Percentiles rank a stretch among this genome's conserved stretches.
phyloP scores from a whole-genome alignment of 2,329 filamentous ascomycete genomes.

The Trichoderma sp. region DNA sequence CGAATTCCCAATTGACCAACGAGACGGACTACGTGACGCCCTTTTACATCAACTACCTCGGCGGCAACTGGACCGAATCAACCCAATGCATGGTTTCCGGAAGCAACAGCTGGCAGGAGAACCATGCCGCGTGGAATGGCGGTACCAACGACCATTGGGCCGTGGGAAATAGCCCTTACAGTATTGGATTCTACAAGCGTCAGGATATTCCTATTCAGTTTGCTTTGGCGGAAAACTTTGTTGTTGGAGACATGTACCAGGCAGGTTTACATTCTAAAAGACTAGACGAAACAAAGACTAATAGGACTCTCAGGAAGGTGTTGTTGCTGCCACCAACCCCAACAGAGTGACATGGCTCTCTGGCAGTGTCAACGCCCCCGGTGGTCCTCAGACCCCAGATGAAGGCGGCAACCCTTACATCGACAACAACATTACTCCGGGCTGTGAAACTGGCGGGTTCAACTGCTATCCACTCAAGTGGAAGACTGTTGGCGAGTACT shows the following conservation, averaged over 20 bases:
- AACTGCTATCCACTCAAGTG: slow-evolving; percentile 55
- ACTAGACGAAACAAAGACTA: neutral
- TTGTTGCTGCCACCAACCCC: slow-evolving; percentile 52
- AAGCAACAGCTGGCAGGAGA: slow-evolving; percentile 50
- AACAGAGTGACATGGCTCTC: slow-evolving; percentile 52
- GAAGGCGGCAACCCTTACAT: slow-evolving; percentile 46
- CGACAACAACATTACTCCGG: slow-evolving; percentile 49
- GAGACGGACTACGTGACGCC: slow-evolving; percentile 45
- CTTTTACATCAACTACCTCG: slow-evolving; percentile 55
- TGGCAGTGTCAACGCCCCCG: slow-evolving; percentile 51
- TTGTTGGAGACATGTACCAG: slow-evolving; percentile 56
- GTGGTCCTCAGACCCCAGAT: slow-evolving; percentile 39
- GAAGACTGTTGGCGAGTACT: slow-evolving; percentile 51
- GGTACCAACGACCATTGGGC: slow-evolving; percentile 55
- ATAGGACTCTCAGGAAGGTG: slow-evolving; percentile 36
- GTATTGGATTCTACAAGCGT: slow-evolving; percentile 51
- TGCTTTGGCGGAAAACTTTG: slow-evolving; percentile 53
- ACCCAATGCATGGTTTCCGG: slow-evolving; percentile 56
- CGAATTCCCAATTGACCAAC: slow-evolving; percentile 39
- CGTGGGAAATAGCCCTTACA: slow-evolving; percentile 52
- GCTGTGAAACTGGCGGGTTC: slow-evolving; percentile 43
- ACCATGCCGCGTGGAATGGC: slow-evolving; percentile 51
- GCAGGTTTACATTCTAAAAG: neutral
- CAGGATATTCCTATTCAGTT: slow-evolving; percentile 55
- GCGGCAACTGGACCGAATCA: slow-evolving; percentile 47